A percentile compares a stretch with the other conserved stretches of the same genome.
These are phyloP conservation scores for Neurospora sp. DNA, from an alignment of 495 filamentous ascomycete genomes.

Conservation along the genomic window DNA sequence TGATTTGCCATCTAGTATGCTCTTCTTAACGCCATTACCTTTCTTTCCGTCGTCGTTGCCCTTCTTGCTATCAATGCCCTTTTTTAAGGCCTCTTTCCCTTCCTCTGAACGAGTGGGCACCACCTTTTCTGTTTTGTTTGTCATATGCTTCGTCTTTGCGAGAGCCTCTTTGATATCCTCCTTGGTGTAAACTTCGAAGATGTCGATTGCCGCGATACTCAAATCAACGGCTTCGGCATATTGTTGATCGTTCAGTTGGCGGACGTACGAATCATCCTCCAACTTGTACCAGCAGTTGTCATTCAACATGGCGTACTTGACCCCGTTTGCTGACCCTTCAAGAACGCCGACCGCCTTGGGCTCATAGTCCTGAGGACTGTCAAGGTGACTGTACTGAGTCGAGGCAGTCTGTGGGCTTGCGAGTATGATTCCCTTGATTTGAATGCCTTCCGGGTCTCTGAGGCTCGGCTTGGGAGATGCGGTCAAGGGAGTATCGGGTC, in stretches of 20 bases:
- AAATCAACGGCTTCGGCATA: not conserved
- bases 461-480: too few relatives aligned
- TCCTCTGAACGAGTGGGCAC: not conserved
- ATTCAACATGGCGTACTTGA: not conserved
- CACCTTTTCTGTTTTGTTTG: not conserved
- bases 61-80: not conserved
- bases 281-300: not conserved
- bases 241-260: not conserved
- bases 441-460: too few relatives aligned
- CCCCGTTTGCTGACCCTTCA: not conserved
- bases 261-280: not conserved
- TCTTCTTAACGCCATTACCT: not conserved
- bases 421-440: too few relatives aligned
- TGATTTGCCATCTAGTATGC: not conserved
- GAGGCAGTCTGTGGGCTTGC: too few relatives aligned
- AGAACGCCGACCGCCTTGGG: not conserved
- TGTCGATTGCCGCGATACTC: not conserved
- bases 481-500: too few relatives aligned
- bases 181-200: too few relatives aligned
- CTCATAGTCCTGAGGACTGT: not conserved
- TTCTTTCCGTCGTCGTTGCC: too few relatives aligned
- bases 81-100: not conserved
- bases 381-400: not conserved
- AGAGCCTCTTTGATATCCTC: not conserved
- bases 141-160: not conserved